A percentile compares a stretch with the other conserved stretches of the same genome.
Evolutionary conservation across 352 stramenopile species (phyloP).

Genomic region (Hyaloperonospora arabidopsidis): DNA sequence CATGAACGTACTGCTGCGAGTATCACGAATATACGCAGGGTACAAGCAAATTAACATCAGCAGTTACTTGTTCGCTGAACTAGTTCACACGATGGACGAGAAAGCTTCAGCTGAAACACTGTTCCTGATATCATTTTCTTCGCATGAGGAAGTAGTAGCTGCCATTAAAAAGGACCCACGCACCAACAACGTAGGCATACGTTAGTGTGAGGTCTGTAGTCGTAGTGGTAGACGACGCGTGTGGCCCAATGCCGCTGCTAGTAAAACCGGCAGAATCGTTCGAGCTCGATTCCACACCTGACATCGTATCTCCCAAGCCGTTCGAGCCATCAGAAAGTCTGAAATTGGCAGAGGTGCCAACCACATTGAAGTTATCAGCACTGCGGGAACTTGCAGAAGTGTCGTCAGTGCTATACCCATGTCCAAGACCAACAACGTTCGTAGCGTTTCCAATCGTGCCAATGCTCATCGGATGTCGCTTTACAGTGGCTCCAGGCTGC

Average conservation of each 20-base stretch:
- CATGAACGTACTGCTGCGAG: too few relatives aligned
- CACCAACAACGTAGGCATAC: constrained; percentile 32
- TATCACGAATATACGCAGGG: too few relatives aligned
- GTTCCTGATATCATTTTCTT: constrained; percentile 32
- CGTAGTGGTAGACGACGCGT: constrained; percentile 25
- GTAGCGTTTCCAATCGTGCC: too few relatives aligned
- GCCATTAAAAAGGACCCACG: constrained; percentile 42
- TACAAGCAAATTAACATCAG: too few relatives aligned
- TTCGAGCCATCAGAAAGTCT: constrained; percentile 9
- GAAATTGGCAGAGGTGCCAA: background rate
- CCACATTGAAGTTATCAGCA: background rate
- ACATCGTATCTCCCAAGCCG: constrained; percentile 11
- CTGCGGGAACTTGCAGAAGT: constrained; percentile 1
- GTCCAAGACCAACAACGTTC: too few relatives aligned
- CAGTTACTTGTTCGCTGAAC: background rate
- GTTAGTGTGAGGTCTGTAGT: constrained; percentile 30
- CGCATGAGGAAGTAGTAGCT: constrained; percentile 44
- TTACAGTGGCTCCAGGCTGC: constrained; percentile 3
- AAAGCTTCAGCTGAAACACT: constrained; percentile 3
- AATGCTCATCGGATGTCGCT: constrained; percentile 9
- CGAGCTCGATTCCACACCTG: constrained; percentile 15
- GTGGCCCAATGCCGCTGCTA: constrained; percentile 15
- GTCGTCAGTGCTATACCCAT: background rate
- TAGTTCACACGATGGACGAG: background rate
- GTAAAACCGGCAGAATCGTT: constrained; percentile 22